Evolutionary conservation across 2,329 filamentous ascomycete species (phyloP).

Genomic region (Chaetothyriales sp.): DNA sequence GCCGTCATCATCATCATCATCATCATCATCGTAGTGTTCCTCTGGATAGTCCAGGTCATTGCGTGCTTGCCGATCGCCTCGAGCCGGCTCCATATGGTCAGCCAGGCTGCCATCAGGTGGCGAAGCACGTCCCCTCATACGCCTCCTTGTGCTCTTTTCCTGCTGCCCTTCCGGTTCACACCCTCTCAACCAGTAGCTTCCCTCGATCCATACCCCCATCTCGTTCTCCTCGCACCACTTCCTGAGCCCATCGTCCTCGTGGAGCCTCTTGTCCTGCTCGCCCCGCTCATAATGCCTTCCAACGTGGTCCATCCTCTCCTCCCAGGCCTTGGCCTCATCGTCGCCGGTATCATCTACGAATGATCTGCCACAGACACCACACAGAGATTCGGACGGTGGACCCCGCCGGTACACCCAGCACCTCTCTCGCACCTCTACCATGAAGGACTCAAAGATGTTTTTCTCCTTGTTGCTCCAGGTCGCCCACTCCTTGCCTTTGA

Average conservation of each 20-base stretch:
- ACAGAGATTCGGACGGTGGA: conserved; percentile 50
- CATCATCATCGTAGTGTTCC: background rate
- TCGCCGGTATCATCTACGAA: conserved; percentile 10
- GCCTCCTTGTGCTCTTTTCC: background rate
- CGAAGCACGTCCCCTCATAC: background rate
- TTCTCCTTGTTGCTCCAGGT: conserved; percentile 21
- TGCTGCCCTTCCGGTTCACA: background rate
- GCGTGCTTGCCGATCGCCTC: background rate
- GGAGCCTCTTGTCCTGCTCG: conserved; percentile 7
- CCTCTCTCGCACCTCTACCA: conserved; percentile 43
- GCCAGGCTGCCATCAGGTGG: background rate
- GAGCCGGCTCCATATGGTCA: too few relatives aligned
- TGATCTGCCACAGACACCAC: conserved; percentile 40
- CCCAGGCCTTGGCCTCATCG: conserved; percentile 52
- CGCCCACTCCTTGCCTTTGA: conserved; percentile 1
- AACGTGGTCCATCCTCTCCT: conserved; percentile 75
- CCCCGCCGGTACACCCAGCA: conserved; percentile 50
- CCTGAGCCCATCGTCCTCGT: background rate
- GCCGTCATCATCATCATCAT: too few relatives aligned
- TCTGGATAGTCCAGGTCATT: background rate
- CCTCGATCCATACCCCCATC: background rate
- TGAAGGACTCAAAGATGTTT: conserved; percentile 35
- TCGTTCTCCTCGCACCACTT: background rate
- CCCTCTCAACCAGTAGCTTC: background rate
- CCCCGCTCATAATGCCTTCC: conserved; percentile 63